Evolutionary conservation across 352 stramenopile species (phyloP).

Genomic region (Globisporangium nunn): DNA sequence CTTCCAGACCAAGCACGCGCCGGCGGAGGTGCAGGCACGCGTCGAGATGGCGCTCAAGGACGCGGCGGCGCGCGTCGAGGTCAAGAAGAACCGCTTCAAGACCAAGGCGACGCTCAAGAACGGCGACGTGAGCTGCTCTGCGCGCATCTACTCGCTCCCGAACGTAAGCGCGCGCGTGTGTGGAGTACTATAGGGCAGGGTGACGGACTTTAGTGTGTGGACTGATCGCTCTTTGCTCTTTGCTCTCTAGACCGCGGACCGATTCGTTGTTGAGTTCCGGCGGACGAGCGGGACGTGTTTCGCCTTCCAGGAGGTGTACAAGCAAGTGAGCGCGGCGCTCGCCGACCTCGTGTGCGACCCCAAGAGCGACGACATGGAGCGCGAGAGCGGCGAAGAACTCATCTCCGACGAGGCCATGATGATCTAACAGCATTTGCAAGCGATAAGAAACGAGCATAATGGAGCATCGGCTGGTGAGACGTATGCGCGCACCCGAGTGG

Average conservation of each 20-base stretch:
- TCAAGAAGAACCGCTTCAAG: conserved; percentile 66
- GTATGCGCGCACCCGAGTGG: background rate
- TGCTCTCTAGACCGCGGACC: conserved; percentile 26
- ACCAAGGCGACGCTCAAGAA: conserved; percentile 55
- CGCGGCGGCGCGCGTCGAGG: conserved; percentile 34
- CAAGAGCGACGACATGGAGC: conserved; percentile 22
- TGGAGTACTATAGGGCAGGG: conserved; percentile 12
- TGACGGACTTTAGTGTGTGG: conserved; percentile 10
- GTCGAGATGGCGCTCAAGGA: conserved; percentile 50
- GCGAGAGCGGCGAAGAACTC: conserved; percentile 50
- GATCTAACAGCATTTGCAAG: conserved; percentile 32
- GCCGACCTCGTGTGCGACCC: conserved; percentile 46
- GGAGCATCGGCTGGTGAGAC: background rate
- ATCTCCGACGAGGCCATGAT: conserved; percentile 80
- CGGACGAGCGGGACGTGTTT: conserved; percentile 61
- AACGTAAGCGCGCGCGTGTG: conserved; percentile 41
- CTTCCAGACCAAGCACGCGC: conserved; percentile 51
- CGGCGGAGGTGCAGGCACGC: conserved; percentile 42
- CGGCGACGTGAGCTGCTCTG: conserved; percentile 47
- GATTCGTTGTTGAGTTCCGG: conserved; percentile 66
- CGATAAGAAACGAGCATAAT: background rate
- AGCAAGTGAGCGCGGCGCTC: conserved; percentile 47
- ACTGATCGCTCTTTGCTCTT: background rate
- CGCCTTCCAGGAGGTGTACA: conserved; percentile 69
- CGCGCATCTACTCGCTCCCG: conserved; percentile 59